phyloP scores from a whole-genome alignment of 176 grass and related monocot species.

The Aegilops umbellulata region DNA sequence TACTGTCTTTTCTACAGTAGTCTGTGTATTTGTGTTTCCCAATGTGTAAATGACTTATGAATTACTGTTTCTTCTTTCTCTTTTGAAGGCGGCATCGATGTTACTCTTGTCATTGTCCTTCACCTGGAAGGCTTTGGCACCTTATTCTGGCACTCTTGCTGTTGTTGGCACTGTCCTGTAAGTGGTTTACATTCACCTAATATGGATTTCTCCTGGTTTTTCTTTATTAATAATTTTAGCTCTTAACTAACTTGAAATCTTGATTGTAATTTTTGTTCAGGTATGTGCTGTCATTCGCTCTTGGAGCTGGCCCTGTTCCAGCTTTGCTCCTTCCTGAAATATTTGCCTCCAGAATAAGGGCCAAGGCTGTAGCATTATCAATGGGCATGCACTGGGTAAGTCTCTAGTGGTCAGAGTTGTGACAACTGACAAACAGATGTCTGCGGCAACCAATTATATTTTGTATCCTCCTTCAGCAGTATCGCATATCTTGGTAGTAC shows the following conservation, averaged over 20 bases:
- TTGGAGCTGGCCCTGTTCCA: constrained; percentile 92
- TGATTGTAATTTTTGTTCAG: constrained; percentile 47
- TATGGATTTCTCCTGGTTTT: background rate
- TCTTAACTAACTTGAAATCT: constrained; percentile 5
- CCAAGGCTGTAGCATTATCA: constrained; percentile 92
- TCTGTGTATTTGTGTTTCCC: background rate
- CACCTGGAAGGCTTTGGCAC: constrained; percentile 83
- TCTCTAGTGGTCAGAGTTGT: constrained; percentile 6
- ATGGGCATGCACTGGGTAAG: constrained; percentile 99
- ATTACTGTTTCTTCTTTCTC: background rate
- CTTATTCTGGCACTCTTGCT: constrained; percentile 91
- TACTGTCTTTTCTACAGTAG: constrained; percentile 34
- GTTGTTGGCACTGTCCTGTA: constrained; percentile 91
- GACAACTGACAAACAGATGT: background rate
- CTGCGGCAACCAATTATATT: background rate
- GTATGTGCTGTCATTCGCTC: constrained; percentile 93
- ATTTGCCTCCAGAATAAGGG: constrained; percentile 99
- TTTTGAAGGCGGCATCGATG: constrained; percentile 83
- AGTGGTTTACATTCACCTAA: constrained; percentile 32
- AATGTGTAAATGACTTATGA: constrained; percentile 3
- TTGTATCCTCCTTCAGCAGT: background rate
- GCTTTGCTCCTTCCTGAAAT: constrained; percentile 98
- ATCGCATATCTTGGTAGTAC: background rate
- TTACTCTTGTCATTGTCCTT: constrained; percentile 84
- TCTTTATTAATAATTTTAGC: background rate